These are phyloP conservation scores for Paramecium primaurelia DNA, from an alignment of 73 alveolate species.

Conservation along the genomic window DNA sequence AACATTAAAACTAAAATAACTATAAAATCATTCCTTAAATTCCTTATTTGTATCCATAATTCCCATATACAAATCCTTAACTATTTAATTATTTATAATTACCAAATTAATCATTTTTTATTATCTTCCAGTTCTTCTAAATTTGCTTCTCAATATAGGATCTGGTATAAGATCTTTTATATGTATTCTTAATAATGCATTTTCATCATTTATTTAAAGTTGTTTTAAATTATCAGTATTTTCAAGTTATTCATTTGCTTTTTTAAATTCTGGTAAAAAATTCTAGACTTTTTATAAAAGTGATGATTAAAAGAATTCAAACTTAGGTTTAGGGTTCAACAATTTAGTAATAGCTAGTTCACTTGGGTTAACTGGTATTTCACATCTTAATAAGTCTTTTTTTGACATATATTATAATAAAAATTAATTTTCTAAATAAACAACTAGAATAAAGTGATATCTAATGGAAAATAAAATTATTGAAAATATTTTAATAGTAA, in stretches of 20 bases:
- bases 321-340: background rate
- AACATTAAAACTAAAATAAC: background rate
- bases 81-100: background rate
- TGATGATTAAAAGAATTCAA: background rate
- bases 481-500: no score
- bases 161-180: background rate
- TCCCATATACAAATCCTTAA: background rate
- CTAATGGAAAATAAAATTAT: background rate
- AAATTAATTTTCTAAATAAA: background rate
- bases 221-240: background rate
- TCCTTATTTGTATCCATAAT: background rate
- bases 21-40: background rate
- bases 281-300: background rate
- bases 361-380: background rate
- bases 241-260: background rate
- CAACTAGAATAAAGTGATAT: background rate
- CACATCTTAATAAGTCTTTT: background rate
- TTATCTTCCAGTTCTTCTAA: background rate
- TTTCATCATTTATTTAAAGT: background rate
- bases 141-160: background rate
- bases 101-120: background rate
- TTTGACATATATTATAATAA: background rate
- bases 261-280: background rate
- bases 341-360: background rate
- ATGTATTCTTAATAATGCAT: background rate